These are phyloP conservation scores for Claviceps lovelessii DNA, from an alignment of 2,329 filamentous ascomycete genomes.

Conservation along the genomic window DNA sequence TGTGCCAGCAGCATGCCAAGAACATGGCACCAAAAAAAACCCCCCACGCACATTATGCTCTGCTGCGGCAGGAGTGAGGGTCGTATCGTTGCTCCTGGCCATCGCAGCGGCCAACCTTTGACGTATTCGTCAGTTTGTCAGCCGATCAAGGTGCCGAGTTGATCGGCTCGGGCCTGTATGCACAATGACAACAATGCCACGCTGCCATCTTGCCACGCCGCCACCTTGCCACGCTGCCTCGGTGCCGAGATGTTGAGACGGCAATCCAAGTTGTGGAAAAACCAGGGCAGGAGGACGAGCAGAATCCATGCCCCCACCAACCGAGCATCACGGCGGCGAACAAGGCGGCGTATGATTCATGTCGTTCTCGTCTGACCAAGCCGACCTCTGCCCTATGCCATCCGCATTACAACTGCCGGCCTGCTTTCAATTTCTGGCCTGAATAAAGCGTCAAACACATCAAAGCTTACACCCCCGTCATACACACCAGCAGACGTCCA, in stretches of 20 bases:
- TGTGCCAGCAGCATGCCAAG: background rate
- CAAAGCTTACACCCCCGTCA: slow-evolving; percentile 1
- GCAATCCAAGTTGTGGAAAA: background rate
- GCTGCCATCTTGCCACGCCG: background rate
- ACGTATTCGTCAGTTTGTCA: background rate
- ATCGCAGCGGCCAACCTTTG: background rate
- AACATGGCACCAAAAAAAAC: background rate
- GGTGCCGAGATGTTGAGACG: background rate
- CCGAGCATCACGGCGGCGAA: background rate
- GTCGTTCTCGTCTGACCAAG: background rate
- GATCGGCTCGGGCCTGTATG: background rate
- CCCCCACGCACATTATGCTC: background rate
- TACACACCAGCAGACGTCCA: background rate
- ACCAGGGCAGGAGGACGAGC: background rate
- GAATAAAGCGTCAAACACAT: background rate
- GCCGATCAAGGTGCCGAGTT: background rate
- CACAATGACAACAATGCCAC: background rate
- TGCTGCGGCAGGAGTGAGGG: background rate
- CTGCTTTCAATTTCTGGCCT: background rate
- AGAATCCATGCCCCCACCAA: background rate
- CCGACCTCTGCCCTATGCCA: background rate
- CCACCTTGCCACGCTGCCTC: background rate
- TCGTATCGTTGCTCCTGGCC: background rate
- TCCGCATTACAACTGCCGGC: too few relatives aligned
- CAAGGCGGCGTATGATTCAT: background rate